Evolutionary conservation across 306 rosid genomes (phyloP).

Genomic region (Luffa acutangula): DNA sequence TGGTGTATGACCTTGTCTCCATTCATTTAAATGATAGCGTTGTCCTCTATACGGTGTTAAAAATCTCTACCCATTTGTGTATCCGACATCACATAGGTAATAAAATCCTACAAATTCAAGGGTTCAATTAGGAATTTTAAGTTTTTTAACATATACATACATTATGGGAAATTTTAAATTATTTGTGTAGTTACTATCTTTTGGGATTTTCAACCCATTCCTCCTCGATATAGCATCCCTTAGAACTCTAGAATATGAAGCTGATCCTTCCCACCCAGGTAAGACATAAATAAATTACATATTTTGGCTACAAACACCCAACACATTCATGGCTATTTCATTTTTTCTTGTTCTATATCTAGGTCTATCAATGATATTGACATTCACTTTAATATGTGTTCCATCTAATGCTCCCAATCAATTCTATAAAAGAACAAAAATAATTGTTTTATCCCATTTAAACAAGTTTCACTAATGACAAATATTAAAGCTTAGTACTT

Average conservation of each 20-base stretch:
- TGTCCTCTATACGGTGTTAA: neutral
- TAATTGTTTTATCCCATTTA: neutral
- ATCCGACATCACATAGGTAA: neutral
- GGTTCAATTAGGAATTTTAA: too few species aligned
- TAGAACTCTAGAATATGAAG: neutral
- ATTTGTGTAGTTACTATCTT: too few species aligned
- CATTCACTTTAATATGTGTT: neutral
- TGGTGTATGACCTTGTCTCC: neutral
- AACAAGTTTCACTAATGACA: neutral
- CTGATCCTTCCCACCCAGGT: neutral
- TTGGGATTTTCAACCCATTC: neutral
- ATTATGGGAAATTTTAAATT: too few species aligned
- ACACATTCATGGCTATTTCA: neutral
- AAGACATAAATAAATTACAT: constrained; percentile 4
- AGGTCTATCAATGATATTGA: neutral
- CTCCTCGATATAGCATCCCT: neutral
- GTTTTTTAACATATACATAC: too few species aligned
- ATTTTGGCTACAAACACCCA: neutral
- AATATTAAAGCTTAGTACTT: neutral
- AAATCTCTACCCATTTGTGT: neutral
- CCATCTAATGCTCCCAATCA: constrained; percentile 7
- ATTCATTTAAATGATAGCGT: neutral
- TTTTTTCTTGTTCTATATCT: neutral
- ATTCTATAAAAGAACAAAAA: neutral
- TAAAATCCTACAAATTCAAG: too few species aligned